Evolutionary conservation across 768 basidiomycete genomes (phyloP).

Genomic region (Tricholomella constricta): DNA sequence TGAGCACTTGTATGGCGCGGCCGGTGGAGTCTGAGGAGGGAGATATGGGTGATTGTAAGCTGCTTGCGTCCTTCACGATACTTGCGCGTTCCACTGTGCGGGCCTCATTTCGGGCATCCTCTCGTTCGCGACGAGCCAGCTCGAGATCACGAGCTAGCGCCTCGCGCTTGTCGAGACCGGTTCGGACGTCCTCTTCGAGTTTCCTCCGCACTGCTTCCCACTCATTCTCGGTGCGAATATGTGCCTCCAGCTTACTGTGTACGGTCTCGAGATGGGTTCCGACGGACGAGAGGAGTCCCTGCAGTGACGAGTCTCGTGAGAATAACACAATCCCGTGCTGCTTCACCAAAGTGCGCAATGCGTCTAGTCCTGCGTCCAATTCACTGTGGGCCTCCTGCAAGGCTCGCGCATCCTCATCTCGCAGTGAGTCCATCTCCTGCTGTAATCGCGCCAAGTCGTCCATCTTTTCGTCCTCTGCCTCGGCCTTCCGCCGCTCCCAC

Average conservation of each 20-base stretch:
- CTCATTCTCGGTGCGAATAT: conserved; percentile 45
- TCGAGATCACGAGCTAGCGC: conserved; percentile 54
- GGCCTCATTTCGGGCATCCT: conserved; percentile 46
- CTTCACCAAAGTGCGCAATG: conserved; percentile 54
- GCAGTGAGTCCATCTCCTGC: conserved; percentile 49
- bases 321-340: conserved; percentile 58
- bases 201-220: conserved; percentile 47
- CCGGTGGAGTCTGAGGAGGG: conserved; percentile 44
- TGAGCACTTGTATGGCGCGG: conserved; percentile 61
- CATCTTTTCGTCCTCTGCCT: conserved; percentile 50
- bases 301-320: conserved; percentile 51
- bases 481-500: conserved; percentile 53
- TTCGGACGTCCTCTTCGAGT: conserved; percentile 52
- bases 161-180: conserved; percentile 49
- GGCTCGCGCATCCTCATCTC: conserved; percentile 40
- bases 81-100: conserved; percentile 19
- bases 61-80: conserved; percentile 8
- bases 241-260: conserved; percentile 43
- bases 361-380: conserved; percentile 49
- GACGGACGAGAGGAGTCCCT: conserved; percentile 50
- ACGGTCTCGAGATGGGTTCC: conserved; percentile 53
- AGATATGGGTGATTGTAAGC: conserved; percentile 14
- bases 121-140: conserved; percentile 50
- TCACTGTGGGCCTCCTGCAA: conserved; percentile 45
- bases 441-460: conserved; percentile 47